Percentiles rank a stretch among this genome's conserved stretches.
Evolutionary conservation across 768 basidiomycete genomes (phyloP).

Genomic region (Lactarius tabidus): DNA sequence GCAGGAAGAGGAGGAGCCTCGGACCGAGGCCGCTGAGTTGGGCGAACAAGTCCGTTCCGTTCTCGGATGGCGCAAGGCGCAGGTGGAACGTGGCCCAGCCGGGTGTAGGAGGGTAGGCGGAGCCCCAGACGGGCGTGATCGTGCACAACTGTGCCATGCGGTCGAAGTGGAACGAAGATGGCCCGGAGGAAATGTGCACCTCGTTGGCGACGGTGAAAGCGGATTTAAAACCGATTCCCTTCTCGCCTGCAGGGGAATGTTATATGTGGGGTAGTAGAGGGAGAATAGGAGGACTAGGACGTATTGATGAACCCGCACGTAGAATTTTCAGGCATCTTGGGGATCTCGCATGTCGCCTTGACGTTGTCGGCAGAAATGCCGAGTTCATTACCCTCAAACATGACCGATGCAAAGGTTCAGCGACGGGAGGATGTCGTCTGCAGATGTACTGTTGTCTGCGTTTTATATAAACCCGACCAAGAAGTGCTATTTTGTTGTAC

Average conservation of each 20-base stretch:
- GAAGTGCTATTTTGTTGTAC: constrained; percentile 31
- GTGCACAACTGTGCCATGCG: constrained; percentile 25
- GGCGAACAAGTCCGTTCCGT: constrained; percentile 15
- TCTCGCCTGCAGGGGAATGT: constrained; percentile 28
- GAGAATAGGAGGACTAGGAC: neutral
- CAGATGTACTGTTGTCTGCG: no score
- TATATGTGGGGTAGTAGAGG: neutral
- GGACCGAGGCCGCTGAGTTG: constrained; percentile 25
- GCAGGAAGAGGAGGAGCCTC: constrained; percentile 29
- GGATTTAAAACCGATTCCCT: constrained; percentile 33
- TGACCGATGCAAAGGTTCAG: constrained; percentile 24
- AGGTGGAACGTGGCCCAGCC: constrained; percentile 30
- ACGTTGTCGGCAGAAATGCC: constrained; percentile 28
- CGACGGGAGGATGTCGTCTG: constrained; percentile 29
- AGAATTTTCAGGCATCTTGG: constrained; percentile 22
- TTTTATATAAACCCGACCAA: constrained; percentile 32
- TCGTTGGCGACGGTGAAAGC: constrained; percentile 30
- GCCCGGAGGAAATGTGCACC: constrained; percentile 27
- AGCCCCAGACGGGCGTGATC: constrained; percentile 27
- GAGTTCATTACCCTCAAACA: constrained; percentile 28
- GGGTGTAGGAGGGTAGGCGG: neutral
- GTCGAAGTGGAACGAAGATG: constrained; percentile 28
- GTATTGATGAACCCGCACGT: constrained; percentile 23
- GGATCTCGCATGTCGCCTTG: constrained; percentile 29
- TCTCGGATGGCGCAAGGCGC: constrained; percentile 15